Evolutionary conservation across 352 stramenopile species (phyloP), one percentile per base, ranked within the genome.

Genomic region (Phytophthora nicotianae): DNA sequence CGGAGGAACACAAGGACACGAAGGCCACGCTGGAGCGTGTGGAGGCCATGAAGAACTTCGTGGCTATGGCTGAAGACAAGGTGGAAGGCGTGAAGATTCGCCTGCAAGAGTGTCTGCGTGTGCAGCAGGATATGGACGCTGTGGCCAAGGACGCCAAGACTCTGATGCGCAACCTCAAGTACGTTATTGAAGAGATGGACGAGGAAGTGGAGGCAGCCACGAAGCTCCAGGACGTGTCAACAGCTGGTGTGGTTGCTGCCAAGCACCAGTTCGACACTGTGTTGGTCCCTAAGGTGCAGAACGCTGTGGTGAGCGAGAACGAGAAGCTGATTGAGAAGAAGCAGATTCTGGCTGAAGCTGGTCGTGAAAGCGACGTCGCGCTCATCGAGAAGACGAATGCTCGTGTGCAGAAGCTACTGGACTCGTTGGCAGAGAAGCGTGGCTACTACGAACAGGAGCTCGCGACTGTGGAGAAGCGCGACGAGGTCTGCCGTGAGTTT

Each of bases 141-240:
- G 88, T 97, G 14, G 88, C 90, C 27, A 94, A 96, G 71, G 88
- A 95, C 58, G 89, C 80, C 72, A 94, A 92, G 64, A 71, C 88
- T 8, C 66, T 91, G 33, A 92, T 93, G 76, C 84, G 86, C 40
- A 93, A 90, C 54, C 79, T 97, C 37, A 95, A 94, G 78, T 95
- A 96, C 64, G 79, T 83, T 6, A 90, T 96, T 13, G 86, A 94
- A 62, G 81, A 93, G 55, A 89, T 97, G 79, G 88, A 96, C 42
- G 86, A 96, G 59, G 84, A 95, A 65, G 81, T 96, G 17, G 84
- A 91, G 58, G 80, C 81, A 4, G 80, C 80, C 17, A 90, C 80
- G 3, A 89, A 89, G 62, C 63, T 93, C 0, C 66, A 95, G 35
- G 76, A 92, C 41, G 67, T 88, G 49, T 88, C 81, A 10, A 88